Base-by-base conservation (phyloP, 2,329 filamentous ascomycete species). In the Fusarium nisikadoi region DNA sequence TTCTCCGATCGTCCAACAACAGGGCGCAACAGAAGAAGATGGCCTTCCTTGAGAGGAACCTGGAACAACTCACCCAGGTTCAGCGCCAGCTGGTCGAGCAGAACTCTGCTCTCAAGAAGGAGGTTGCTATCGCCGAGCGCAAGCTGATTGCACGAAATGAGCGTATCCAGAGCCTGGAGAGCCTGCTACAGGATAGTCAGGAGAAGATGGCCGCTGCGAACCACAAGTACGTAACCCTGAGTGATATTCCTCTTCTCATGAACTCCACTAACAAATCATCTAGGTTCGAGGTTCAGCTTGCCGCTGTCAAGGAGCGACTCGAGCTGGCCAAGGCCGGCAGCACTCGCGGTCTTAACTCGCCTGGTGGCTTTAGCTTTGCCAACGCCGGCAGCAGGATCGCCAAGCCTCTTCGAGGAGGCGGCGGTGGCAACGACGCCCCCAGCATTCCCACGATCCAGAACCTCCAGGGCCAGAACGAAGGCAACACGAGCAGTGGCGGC, bases 11-110 rank as follows among this genome's bases (percentile, higher is more conserved):
- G 54, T 97, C 94, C 75, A 99, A 99, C 87, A 98, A 97, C 86
- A 93, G 96, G 66, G 95, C 96, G 29, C 96, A 99, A 85, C 96
- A 99, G 84, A 99, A 99, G 92, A 99, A 99, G 89, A 98, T 99
- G 93, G 97, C 96, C 20, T 99, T 99, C 88, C 85, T 99, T 55
- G 96, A 99, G 86, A 92, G 96, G 80, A 99, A 99, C 81, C 90
- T 99, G 43, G 96, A 99, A 84, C 96, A 99, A 83, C 88, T 99
- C 60, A 99, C 96, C 7, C 94, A 97, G 79, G 96, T 99, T 59
- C 96, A 99, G 84, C 91, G 96, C 61, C 96, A 99, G 84, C 91
- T 99, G 17, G 96, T 99, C 36, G 96, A 99, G 85, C 96, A 99
- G 83, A 99, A 99, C 84, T 94, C 94, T 76, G 93, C 92, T 71